Conservation (phyloP, 495 filamentous ascomycete species). For the Rhypophila decipiens region DNA sequence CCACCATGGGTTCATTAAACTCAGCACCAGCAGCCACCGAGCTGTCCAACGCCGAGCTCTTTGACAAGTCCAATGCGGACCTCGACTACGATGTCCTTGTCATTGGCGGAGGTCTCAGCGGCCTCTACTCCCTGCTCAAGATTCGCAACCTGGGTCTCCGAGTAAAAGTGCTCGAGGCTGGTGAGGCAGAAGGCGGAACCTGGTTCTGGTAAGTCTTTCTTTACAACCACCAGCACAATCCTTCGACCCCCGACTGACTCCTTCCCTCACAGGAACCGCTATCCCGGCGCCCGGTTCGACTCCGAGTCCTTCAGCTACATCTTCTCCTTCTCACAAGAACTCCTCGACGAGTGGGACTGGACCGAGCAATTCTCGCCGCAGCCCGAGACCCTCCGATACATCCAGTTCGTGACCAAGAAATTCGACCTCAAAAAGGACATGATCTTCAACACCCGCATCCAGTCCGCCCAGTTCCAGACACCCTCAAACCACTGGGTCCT, state of each 20-base stretch:
- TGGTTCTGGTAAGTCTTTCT: constrained; percentile 29
- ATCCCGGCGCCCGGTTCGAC: constrained; percentile 41
- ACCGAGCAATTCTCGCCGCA: constrained; percentile 33
- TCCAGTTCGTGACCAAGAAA: constrained; percentile 36
- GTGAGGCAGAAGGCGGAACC: constrained; percentile 43
- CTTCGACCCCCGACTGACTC: constrained; percentile 11
- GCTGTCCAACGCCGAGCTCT: too few relatives aligned
- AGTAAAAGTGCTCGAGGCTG: constrained; percentile 41
- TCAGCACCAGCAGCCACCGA: not conserved
- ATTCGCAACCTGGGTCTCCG: constrained; percentile 38
- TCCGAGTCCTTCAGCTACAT: constrained; percentile 36
- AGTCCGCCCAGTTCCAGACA: constrained; percentile 31
- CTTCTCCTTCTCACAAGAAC: constrained; percentile 27
- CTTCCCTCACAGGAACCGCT: constrained; percentile 22
- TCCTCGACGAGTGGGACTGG: constrained; percentile 44
- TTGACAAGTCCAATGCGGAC: constrained; percentile 8
- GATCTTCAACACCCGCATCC: constrained; percentile 34
- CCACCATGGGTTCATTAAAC: not conserved
- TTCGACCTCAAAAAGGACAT: constrained; percentile 37
- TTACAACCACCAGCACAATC: not conserved
- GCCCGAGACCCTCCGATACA: constrained; percentile 35
- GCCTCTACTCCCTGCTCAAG: constrained; percentile 35
- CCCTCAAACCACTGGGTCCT: constrained; percentile 28
- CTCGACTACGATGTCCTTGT: constrained; percentile 40
- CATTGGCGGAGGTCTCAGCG: constrained; percentile 47